Base-by-base conservation (phyloP, 2,329 filamentous ascomycete genomes). In the Bipolaris victoriae region DNA sequence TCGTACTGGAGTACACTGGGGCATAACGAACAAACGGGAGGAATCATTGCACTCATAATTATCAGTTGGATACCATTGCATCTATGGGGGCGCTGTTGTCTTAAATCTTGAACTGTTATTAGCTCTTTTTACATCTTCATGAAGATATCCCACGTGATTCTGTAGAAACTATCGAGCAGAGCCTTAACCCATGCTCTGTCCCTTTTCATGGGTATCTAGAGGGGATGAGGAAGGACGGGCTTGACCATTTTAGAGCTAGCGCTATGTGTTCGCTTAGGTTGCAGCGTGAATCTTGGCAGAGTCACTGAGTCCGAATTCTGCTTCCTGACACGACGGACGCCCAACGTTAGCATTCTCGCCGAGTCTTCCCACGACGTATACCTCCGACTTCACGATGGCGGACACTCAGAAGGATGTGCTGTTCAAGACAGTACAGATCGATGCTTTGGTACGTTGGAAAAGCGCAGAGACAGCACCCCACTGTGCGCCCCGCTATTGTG, bases 341-440 rank as follows among this genome's bases (percentile, higher is more conserved):
- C 57, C 60, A 69, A 54, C 55, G 54, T 49, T 46, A 61, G 46
- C 52, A 62, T 59, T 60, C 64, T 39, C 58, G 53, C 64, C 58
- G 46, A 46, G 49, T 54, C 52, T 53, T 46, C 47, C 46, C 59
- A 54, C 61, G 43, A 58, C 35, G 29, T 45, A 47, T 48, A 29
- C 36, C 57, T 53, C 66, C 58, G 52, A 62, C 45, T 57, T 53
- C 55, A 74, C 55, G 49, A 77, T 77, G 75, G 73, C 75, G 62
- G 75, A 76, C 56, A 52, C 60, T 49, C 62, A 66, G 43, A 76
- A 76, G 62, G 75, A 76, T 55, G 67, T 66, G 59, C 86, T 90
- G 78, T 85, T 96, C 80, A 90, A 89, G 84, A 86, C 91, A 79
- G 91, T 97, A 72, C 92, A 96, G 83, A 89, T 98, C 76, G 93